These are phyloP conservation scores for Clavaria fumosa DNA, from an alignment of 768 basidiomycete genomes.

Conservation along the genomic window DNA sequence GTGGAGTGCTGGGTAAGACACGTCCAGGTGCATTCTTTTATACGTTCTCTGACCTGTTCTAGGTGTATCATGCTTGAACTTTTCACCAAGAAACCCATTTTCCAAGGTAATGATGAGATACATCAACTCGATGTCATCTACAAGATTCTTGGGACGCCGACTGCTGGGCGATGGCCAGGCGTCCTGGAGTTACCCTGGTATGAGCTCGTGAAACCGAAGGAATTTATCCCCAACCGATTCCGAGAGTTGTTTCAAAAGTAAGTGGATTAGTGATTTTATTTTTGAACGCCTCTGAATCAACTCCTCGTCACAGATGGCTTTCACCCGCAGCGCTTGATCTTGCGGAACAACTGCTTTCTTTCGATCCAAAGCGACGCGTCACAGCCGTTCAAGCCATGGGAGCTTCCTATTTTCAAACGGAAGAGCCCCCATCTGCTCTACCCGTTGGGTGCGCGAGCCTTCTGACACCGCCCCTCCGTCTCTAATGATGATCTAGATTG, in stretches of 20 bases:
- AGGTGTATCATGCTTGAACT: constrained; percentile 99
- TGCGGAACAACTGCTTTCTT: constrained; percentile 66
- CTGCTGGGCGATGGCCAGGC: constrained; percentile 66
- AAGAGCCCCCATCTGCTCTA: constrained; percentile 55
- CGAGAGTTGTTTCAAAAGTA: constrained; percentile 78
- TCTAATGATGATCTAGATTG: constrained; percentile 30
- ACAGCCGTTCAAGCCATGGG: constrained; percentile 70
- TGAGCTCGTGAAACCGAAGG: constrained; percentile 89
- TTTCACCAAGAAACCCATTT: constrained; percentile 90
- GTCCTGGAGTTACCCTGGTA: constrained; percentile 88
- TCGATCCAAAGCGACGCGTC: constrained; percentile 63
- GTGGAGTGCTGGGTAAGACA: constrained; percentile 92
- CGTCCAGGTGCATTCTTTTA: neutral
- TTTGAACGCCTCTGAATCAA: neutral
- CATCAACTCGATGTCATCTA: constrained; percentile 92
- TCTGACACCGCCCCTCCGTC: constrained; percentile 5
- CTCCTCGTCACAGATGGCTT: constrained; percentile 50
- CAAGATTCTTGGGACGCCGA: constrained; percentile 81
- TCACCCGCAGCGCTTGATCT: constrained; percentile 78
- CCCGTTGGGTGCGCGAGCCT: constrained; percentile 59
- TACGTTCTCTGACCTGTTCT: constrained; percentile 5
- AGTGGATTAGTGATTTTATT: constrained; percentile 10
- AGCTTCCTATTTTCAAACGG: constrained; percentile 70
- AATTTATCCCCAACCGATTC: constrained; percentile 58
- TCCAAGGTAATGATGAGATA: constrained; percentile 96